Percentiles rank a stretch among this genome's conserved stretches.
These are phyloP conservation scores for Didymella exigua DNA, from an alignment of 2,329 filamentous ascomycete genomes.

Conservation along the genomic window DNA sequence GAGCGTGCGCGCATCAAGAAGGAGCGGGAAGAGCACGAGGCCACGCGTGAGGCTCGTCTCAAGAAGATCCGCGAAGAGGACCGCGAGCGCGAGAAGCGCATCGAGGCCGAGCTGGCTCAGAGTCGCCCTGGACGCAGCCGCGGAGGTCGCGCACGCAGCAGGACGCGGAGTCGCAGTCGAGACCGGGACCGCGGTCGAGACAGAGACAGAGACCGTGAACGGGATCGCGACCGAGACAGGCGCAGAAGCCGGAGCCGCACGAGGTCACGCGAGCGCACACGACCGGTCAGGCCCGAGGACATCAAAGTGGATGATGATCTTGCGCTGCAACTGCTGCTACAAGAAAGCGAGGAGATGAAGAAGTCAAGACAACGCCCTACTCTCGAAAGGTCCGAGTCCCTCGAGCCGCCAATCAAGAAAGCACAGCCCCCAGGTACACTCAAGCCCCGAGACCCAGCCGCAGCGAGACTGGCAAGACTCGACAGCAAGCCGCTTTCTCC, in stretches of 20 bases:
- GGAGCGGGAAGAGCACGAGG: slow-evolving; percentile 49
- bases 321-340: slow-evolving; percentile 42
- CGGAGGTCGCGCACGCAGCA: slow-evolving; percentile 35
- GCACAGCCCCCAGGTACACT: slow-evolving; percentile 44
- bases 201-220: slow-evolving; percentile 35
- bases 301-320: slow-evolving; percentile 49
- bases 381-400: slow-evolving; percentile 46
- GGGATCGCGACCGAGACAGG: slow-evolving; percentile 33
- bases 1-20: slow-evolving; percentile 56
- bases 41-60: slow-evolving; percentile 52
- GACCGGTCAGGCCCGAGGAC: slow-evolving; percentile 38
- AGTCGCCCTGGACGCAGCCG: slow-evolving; percentile 51
- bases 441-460: slow-evolving; percentile 42
- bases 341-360: slow-evolving; percentile 48
- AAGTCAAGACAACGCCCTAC: slow-evolving; percentile 45
- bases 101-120: slow-evolving; percentile 59
- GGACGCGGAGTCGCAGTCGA: slow-evolving; percentile 31
- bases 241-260: slow-evolving; percentile 29
- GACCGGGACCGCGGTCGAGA: slow-evolving; percentile 30
- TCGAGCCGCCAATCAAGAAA: slow-evolving; percentile 48
- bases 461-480: slow-evolving; percentile 36
- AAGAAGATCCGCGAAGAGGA: slow-evolving; percentile 45
- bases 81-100: slow-evolving; percentile 41
- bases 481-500: slow-evolving; percentile 38
- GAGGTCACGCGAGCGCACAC: slow-evolving; percentile 31